A percentile compares a stretch with the other conserved stretches of the same genome.
Conservation (phyloP, 2,329 filamentous ascomycete genomes). For the Conoideocrella luteorostrata region DNA sequence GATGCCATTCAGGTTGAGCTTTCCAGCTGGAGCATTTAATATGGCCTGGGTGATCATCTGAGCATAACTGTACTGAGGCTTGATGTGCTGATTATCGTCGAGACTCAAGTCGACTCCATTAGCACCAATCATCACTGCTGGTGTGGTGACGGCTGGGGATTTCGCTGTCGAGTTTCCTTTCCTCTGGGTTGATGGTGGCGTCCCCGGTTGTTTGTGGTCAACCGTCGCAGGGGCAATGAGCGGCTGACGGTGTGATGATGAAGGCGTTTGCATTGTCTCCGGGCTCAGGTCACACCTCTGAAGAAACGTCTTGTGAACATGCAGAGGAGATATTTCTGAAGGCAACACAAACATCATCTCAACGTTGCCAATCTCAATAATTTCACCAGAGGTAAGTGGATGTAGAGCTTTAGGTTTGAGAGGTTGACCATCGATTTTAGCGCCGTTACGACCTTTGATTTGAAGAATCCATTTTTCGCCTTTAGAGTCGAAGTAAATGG, state of each 20-base stretch:
- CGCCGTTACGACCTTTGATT: slow-evolving; percentile 86
- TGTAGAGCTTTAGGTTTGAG: slow-evolving; percentile 62
- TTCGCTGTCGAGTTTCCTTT: slow-evolving; percentile 17
- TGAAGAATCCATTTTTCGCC: slow-evolving; percentile 72
- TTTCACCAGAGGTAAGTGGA: slow-evolving; percentile 73
- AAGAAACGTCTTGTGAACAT: slow-evolving; percentile 63
- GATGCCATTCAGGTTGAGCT: slow-evolving; percentile 85
- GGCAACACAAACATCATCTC: slow-evolving; percentile 99
- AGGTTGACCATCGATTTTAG: slow-evolving; percentile 70
- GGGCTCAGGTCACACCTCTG: slow-evolving; percentile 55
- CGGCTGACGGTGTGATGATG: slow-evolving; percentile 32
- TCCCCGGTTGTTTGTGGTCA: slow-evolving; percentile 54
- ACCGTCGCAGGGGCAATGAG: slow-evolving; percentile 54
- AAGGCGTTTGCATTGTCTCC: slow-evolving; percentile 21
- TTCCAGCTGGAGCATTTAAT: slow-evolving; percentile 76
- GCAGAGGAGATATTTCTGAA: slow-evolving; percentile 57
- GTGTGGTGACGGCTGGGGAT: slow-evolving; percentile 28
- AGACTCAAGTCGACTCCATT: slow-evolving; percentile 68
- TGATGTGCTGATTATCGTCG: slow-evolving; percentile 82
- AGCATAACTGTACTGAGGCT: slow-evolving; percentile 93
- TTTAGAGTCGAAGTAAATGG: slow-evolving; percentile 65
- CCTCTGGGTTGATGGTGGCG: slow-evolving; percentile 44
- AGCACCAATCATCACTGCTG: slow-evolving; percentile 31
- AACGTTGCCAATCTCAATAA: slow-evolving; percentile 84
- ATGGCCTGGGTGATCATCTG: slow-evolving; percentile 97